Evolutionary conservation across 345 rosid genomes (phyloP), one percentile per base, ranked within the genome.

Genomic region (Citrus medica): DNA sequence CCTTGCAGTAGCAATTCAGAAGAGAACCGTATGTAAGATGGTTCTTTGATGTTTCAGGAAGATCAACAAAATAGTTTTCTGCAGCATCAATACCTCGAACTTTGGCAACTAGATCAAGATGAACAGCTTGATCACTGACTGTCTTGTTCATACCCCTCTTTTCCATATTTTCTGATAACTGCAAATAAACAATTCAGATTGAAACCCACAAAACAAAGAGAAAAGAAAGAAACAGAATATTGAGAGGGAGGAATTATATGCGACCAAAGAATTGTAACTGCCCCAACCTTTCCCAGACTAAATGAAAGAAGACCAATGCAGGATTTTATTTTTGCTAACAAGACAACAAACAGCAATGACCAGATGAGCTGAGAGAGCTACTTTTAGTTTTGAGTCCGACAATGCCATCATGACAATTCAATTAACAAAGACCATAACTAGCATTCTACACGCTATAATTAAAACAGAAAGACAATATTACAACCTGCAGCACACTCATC

Each of bases 61-160:
- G 97, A 82, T 75, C 92, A 13, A 92, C 78, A 38, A 96, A 96
- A 85, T 90, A 94, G 81, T 65, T 84, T 78, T 96, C 99, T 9
- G 98, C 95, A 51, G 93, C 97, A 48, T 86, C 73, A 75, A 92
- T 87, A 46, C 98, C 99, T 27, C 82, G 86, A 78, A 90, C 83
- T 87, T 96, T 94, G 48, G 98, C 97, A 76, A 92, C 84, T 69
- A 96, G 88, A 85, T 96, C 98, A 16, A 96, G 94, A 94, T 96
- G 99, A 42, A 96, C 90, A 51, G 98, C 98, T 84, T 94, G 95
- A 87, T 96, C 99, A 73, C 97, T 92, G 48, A 89, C 92, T 2
- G 98, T 96, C 89, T 92, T 94, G 86, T 92, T 92, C 95, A 92
- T 90, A 51, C 98, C 95, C 84, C 92, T 88, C 64, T 77, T 70